Conservation (phyloP, 345 rosid species). For the Aquilaria yunnanensis region DNA sequence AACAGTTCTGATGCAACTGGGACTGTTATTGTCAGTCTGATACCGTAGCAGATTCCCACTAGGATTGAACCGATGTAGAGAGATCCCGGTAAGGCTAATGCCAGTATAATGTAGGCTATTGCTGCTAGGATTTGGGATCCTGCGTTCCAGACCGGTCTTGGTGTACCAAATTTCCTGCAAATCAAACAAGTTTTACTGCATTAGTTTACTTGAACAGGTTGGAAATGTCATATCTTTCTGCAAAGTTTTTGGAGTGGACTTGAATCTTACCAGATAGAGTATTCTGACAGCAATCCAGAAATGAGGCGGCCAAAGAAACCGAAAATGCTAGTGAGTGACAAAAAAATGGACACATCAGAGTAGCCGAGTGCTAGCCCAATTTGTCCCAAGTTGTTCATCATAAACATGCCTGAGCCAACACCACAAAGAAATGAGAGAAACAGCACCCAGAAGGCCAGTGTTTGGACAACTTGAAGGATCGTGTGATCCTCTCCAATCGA, state of each 20-base stretch:
- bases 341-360: constrained; percentile 41
- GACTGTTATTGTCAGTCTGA: constrained; percentile 37
- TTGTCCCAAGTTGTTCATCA: constrained; percentile 64
- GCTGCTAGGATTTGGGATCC: constrained; percentile 45
- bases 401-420: constrained; percentile 49
- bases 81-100: constrained; percentile 49
- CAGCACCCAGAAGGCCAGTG: constrained; percentile 52
- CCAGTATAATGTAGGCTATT: constrained; percentile 40
- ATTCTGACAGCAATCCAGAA: constrained; percentile 44
- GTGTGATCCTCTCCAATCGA: constrained; percentile 50
- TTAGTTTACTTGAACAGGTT: background rate
- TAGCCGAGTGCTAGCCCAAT: constrained; percentile 55
- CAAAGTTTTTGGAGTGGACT: background rate
- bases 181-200: background rate
- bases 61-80: constrained; percentile 47
- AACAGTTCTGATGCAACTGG: constrained; percentile 55
- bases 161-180: constrained; percentile 36
- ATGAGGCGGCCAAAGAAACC: constrained; percentile 54
- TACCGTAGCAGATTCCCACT: constrained; percentile 53
- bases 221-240: background rate
- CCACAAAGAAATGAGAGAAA: constrained; percentile 52
- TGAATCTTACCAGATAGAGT: constrained; percentile 30
- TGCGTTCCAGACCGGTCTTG: constrained; percentile 55
- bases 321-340: constrained; percentile 59
- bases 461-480: constrained; percentile 28